A percentile compares a stretch with the other conserved stretches of the same genome.
phyloP scores from a whole-genome alignment of 345 rosid species.

The Sonneratia caseolaris region DNA sequence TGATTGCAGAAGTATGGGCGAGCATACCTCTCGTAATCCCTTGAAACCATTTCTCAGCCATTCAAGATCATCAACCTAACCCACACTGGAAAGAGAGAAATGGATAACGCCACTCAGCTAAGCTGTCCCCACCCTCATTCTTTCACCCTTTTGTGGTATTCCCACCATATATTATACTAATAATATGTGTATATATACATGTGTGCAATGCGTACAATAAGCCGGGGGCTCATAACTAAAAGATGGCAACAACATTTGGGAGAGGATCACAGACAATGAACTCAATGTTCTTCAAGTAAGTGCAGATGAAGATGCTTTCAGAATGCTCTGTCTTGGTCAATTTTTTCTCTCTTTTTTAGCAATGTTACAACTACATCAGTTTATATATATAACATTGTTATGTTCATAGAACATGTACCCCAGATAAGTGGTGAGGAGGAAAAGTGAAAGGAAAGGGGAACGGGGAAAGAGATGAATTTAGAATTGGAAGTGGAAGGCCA shows the following conservation, averaged over 20 bases:
- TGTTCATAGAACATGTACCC: too few relatives aligned
- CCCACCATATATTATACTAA: background rate
- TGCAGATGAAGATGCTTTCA: too few relatives aligned
- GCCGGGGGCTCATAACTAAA: too few relatives aligned
- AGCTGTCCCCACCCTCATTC: background rate
- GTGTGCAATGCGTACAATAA: background rate
- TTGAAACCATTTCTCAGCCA: background rate
- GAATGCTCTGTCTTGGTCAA: too few relatives aligned
- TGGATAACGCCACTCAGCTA: slow-evolving; percentile 4
- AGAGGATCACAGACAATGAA: slow-evolving; percentile 28
- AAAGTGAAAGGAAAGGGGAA: too few relatives aligned
- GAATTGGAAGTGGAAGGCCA: too few relatives aligned
- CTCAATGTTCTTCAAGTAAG: slow-evolving; percentile 28
- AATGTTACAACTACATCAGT: too few relatives aligned
- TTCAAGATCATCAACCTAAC: too few relatives aligned
- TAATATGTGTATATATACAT: slow-evolving; percentile 1
- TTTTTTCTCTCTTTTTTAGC: too few relatives aligned
- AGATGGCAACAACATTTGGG: slow-evolving; percentile 20
- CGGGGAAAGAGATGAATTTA: too few relatives aligned
- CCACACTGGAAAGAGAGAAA: slow-evolving; percentile 12
- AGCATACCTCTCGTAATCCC: slow-evolving; percentile 1
- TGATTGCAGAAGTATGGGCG: slow-evolving; percentile 5
- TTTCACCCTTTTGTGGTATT: background rate
- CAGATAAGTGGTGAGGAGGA: too few relatives aligned
- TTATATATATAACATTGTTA: too few relatives aligned